Base-by-base conservation (phyloP, 2,329 filamentous ascomycete genomes). In the Diaporthe ampelina region DNA sequence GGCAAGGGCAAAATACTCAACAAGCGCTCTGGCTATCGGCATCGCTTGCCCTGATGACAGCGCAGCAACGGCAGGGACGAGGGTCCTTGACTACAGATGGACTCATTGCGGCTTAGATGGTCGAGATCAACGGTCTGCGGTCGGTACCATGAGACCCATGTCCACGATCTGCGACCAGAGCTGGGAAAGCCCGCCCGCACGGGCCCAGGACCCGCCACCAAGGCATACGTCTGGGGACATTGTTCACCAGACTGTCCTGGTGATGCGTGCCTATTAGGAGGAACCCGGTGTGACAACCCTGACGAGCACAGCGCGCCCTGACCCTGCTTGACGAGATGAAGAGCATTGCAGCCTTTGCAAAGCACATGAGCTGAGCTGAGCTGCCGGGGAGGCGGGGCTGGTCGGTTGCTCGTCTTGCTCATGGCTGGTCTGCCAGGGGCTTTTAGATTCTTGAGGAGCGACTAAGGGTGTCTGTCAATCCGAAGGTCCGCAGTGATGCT, bases 101-200 rank as follows among this genome's bases (percentile, higher is more conserved):
- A 48, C 63, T 67, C 63, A 19, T 26, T 52, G 43, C 63, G 45
- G 45, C 45, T 32, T n/a, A 24, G 43, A n/a, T 50, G 45, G 45
- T 52, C 37, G 45, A 68, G 45, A n/a, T 68, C 63, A 68, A 68
- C 63, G 48, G 48, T 13, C 45, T 54, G 63, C 48, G 29, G 63
- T 17, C 29, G 40, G 17, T 24, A 58, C 56, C 17, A 21, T 11
- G 26, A 32, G 54, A 58, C 58, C 58, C 37, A 29, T 63, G 58
- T 26, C 37, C 29, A 37, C 50, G 45, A 67, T 67, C 63, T 67
- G 63, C 63, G 45, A 40, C 29, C 61, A 67, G 43, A 52, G 45
- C 63, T 68, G 63, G 63, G 48, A 68, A 68, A 40, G 48, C 63
- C 63, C 48, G 45, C n/a, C 26, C 37, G 63, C 63, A 68, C 48